Evolutionary conservation across 208 protist species (phyloP).

Genomic region (Acanthamoeba castellanii): DNA sequence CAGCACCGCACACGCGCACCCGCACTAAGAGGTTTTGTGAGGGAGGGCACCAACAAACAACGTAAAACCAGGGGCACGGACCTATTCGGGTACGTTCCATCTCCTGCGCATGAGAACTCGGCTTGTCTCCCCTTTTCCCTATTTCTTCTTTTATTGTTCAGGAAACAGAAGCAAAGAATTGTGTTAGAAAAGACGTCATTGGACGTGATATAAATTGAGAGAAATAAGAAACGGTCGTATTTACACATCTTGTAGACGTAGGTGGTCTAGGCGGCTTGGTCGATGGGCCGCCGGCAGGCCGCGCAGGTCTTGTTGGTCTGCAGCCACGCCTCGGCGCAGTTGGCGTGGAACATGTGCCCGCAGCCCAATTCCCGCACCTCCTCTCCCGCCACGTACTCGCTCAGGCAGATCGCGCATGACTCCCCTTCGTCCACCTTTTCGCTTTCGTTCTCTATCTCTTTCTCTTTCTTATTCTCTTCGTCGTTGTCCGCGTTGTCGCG

Average conservation of each 20-base stretch:
- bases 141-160: too few relatives aligned
- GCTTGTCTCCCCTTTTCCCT: too few relatives aligned
- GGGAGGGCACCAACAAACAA: too few relatives aligned
- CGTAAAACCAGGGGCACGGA: too few relatives aligned
- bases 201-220: too few relatives aligned
- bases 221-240: too few relatives aligned
- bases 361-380: conserved; percentile 31
- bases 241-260: too few relatives aligned
- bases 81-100: too few relatives aligned
- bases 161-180: too few relatives aligned
- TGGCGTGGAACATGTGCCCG: conserved; percentile 19
- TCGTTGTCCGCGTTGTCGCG: background rate
- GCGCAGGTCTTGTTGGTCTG: conserved; percentile 41
- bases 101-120: too few relatives aligned
- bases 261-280: too few relatives aligned
- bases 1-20: background rate
- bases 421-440: background rate
- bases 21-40: background rate
- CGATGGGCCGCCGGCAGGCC: conserved; percentile 16
- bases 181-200: too few relatives aligned
- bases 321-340: conserved; percentile 41
- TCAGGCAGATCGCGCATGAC: conserved; percentile 55
- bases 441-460: background rate
- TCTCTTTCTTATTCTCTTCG: background rate
- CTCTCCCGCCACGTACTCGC: conserved; percentile 36